Base-by-base conservation (phyloP, 257 asterid genomes). In the Solanum rostratum region DNA sequence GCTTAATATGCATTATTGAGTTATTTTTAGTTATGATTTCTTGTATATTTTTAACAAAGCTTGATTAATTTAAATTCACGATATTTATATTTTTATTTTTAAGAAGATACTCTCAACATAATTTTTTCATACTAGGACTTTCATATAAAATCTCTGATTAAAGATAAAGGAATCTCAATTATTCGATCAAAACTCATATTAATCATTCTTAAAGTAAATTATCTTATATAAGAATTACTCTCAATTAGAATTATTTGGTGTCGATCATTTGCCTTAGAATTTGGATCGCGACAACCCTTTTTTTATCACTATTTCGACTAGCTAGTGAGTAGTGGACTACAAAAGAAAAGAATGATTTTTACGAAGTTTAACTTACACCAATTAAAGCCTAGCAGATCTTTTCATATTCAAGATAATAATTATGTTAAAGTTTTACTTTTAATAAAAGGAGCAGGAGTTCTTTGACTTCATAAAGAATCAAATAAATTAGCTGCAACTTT, bases 141-240 rank as follows among this genome's bases (percentile, higher is more conserved):
- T 1, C 9, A n/a, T 27, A 3, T 14, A n/a, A 1, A 10, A 59
- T 0, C 3, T 59, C 10, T 10, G 1, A 43, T n/a, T n/a, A 59
- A n/a, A 4, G 30, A 27, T 10, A 2, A 59, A 59, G 29, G 0
- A 10, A 59, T 10, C 7, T n/a, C 65, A 57, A 10, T 0, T 10
- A n/a, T 57, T 4, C 15, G 15, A 0, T 0, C 30, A 1, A 15
- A n/a, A 59, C 10, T 10, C 1, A 57, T n/a, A 57, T 1, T 6
- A 14, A 20, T 57, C 6, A 8, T 9, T 57, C 4, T 57, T 27
- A 20, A 9, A 29, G 6, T 33, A 33, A 57, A n/a, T 57, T 57
- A n/a, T 57, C 30, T n/a, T 57, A n/a, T 29, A 57, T 7, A 7
- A 41, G 7, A 8, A 41, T 41, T 41, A 41, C 45, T 41, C 45